Percentiles rank a stretch among this genome's conserved stretches.
Evolutionary conservation across 169 alveolate genomes (phyloP).

Genomic region (Pseudocohnilembus persalinus): DNA sequence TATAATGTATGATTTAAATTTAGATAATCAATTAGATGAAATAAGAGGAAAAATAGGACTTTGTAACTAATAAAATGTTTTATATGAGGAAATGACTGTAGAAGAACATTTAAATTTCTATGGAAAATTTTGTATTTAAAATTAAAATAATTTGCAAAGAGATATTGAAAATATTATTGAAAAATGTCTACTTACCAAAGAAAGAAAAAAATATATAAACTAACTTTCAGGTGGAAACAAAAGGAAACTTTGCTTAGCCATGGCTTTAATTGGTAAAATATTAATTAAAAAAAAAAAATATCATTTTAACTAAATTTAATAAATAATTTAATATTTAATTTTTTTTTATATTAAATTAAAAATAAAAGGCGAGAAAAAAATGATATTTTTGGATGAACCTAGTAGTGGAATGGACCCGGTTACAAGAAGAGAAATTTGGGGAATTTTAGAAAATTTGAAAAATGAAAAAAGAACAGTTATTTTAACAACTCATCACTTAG

Average conservation of each 20-base stretch:
- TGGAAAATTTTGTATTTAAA: constrained; percentile 65
- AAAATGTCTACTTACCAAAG: constrained; percentile 61
- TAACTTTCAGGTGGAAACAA: constrained; percentile 85
- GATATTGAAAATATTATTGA: constrained; percentile 52
- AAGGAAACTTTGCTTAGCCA: constrained; percentile 82
- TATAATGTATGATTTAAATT: constrained; percentile 52
- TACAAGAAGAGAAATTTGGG: constrained; percentile 84
- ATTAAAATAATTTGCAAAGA: constrained; percentile 25
- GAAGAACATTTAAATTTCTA: constrained; percentile 73
- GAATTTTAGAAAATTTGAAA: constrained; percentile 67
- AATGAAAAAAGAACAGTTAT: constrained; percentile 60
- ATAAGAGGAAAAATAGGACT: constrained; percentile 67
- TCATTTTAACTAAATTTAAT: too few species aligned
- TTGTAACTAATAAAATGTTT: constrained; percentile 82
- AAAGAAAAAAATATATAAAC: constrained; percentile 49
- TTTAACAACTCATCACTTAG: constrained; percentile 86
- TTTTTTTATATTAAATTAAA: not conserved
- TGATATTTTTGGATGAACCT: constrained; percentile 90
- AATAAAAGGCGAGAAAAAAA: constrained; percentile 68
- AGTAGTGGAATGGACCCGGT: constrained; percentile 90
- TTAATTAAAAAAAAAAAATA: too few species aligned
- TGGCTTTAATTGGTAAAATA: constrained; percentile 76
- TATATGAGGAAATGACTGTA: constrained; percentile 78
- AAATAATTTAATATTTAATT: not conserved
- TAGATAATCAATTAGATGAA: constrained; percentile 55